These are phyloP conservation scores for Rhizopus arrhizus DNA, from an alignment of 371 early-diverging fungal genomes.

Conservation along the genomic window DNA sequence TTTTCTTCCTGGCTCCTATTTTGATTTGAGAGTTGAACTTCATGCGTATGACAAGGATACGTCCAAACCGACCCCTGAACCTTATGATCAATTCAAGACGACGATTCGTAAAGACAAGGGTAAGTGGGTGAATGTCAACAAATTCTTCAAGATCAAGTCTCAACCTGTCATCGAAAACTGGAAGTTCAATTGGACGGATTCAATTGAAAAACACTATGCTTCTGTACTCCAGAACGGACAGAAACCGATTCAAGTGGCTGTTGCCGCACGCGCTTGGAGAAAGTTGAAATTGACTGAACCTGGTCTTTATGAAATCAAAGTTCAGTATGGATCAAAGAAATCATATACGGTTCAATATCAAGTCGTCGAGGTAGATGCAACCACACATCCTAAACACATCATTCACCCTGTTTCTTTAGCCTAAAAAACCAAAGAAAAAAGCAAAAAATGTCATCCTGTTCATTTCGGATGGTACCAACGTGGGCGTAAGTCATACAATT, in stretches of 20 bases:
- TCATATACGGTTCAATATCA: conserved; percentile 42
- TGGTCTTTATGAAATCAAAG: conserved; percentile 58
- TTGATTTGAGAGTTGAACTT: conserved; percentile 63
- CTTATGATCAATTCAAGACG: conserved; percentile 45
- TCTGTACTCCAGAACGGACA: conserved; percentile 32
- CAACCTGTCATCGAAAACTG: conserved; percentile 49
- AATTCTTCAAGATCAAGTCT: conserved; percentile 41
- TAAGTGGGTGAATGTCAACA: conserved; percentile 45
- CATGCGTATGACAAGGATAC: conserved; percentile 56
- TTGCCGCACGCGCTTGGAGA: conserved; percentile 60
- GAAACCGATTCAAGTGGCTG: conserved; percentile 54
- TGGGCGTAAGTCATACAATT: conserved; percentile 39
- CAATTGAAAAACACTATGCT: conserved; percentile 50
- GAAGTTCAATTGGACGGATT: conserved; percentile 57
- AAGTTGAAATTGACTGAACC: conserved; percentile 55
- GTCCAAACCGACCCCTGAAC: conserved; percentile 40
- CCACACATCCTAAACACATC: neutral
- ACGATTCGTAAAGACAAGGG: conserved; percentile 50
- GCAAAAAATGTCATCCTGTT: conserved; percentile 76
- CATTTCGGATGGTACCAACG: conserved; percentile 75
- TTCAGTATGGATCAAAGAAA: conserved; percentile 40
- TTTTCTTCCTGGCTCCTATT: conserved; percentile 58
- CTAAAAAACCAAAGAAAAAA: conserved; percentile 58
- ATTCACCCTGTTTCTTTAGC: conserved; percentile 13
- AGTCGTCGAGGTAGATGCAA: conserved; percentile 35